Evolutionary conservation across 305 asterid species (phyloP).

Genomic region (Fraxinus greggii): DNA sequence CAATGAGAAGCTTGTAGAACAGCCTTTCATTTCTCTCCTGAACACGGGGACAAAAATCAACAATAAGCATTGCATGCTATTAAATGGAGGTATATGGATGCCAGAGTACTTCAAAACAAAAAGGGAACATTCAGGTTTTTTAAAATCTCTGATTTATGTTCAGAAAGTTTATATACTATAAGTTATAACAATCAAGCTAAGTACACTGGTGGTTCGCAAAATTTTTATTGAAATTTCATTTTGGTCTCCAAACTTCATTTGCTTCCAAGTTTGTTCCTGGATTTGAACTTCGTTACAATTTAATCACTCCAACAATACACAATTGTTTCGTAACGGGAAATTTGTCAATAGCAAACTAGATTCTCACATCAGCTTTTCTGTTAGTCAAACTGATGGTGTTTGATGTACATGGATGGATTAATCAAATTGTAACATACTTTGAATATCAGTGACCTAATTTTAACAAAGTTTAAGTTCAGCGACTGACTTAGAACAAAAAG

Average conservation of each 20-base stretch:
- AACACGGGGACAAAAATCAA: background rate
- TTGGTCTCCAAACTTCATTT: background rate
- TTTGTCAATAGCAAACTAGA: background rate
- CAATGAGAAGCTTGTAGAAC: slow-evolving; percentile 51
- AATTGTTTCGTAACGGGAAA: background rate
- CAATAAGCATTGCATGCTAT: background rate
- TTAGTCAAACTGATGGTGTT: background rate
- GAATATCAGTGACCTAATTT: background rate
- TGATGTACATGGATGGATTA: background rate
- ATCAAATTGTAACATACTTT: background rate
- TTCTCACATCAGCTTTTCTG: background rate
- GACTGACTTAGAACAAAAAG: background rate
- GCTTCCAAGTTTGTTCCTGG: background rate
- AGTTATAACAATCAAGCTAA: background rate
- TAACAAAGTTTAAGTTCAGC: background rate
- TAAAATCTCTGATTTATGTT: background rate
- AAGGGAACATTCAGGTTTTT: background rate
- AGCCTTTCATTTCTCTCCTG: slow-evolving; percentile 53
- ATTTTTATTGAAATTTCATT: background rate
- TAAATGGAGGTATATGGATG: background rate
- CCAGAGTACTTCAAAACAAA: background rate
- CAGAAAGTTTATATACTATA: background rate
- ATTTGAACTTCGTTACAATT: background rate
- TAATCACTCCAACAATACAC: background rate
- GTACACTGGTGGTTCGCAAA: background rate